phyloP scores from a whole-genome alignment of 2,329 filamentous ascomycete species.

The Beauveria scarabaeidicola region DNA sequence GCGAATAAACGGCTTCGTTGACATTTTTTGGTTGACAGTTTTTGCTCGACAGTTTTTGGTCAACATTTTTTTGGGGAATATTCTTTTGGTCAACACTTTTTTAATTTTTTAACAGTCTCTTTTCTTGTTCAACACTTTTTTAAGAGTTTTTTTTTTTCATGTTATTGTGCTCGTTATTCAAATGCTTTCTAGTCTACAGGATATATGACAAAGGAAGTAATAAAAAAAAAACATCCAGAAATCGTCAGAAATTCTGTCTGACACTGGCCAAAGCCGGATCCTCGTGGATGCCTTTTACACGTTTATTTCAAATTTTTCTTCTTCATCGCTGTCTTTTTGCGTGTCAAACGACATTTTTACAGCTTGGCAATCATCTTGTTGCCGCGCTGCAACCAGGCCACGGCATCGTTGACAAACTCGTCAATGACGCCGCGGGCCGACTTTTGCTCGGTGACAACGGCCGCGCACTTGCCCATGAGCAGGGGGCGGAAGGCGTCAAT shows the following conservation, averaged over 20 bases:
- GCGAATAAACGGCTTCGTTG: no score
- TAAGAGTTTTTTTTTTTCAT: neutral
- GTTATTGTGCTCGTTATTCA: slow-evolving; percentile 8
- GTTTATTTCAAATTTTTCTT: slow-evolving; percentile 9
- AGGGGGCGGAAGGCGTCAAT: slow-evolving; percentile 88
- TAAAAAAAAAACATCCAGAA: slow-evolving; percentile 14
- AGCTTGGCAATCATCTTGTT: slow-evolving; percentile 63
- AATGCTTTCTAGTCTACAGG: slow-evolving; percentile 18
- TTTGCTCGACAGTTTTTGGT: no score
- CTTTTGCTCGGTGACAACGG: slow-evolving; percentile 90
- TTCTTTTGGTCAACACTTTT: neutral
- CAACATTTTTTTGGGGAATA: no score
- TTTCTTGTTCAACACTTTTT: neutral
- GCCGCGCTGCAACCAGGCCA: slow-evolving; percentile 59
- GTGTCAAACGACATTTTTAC: slow-evolving; percentile 32
- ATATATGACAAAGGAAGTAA: slow-evolving; percentile 13
- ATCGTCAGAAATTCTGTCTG: slow-evolving; percentile 14
- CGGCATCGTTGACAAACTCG: slow-evolving; percentile 81
- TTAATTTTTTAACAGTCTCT: neutral
- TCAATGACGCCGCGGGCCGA: slow-evolving; percentile 85
- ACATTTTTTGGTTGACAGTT: no score
- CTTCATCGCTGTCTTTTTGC: neutral
- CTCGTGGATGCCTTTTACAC: neutral
- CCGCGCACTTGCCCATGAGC: slow-evolving; percentile 95
- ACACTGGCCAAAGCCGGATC: neutral